Conservation (phyloP, 345 rosid genomes). For the Kandelia obovata region DNA sequence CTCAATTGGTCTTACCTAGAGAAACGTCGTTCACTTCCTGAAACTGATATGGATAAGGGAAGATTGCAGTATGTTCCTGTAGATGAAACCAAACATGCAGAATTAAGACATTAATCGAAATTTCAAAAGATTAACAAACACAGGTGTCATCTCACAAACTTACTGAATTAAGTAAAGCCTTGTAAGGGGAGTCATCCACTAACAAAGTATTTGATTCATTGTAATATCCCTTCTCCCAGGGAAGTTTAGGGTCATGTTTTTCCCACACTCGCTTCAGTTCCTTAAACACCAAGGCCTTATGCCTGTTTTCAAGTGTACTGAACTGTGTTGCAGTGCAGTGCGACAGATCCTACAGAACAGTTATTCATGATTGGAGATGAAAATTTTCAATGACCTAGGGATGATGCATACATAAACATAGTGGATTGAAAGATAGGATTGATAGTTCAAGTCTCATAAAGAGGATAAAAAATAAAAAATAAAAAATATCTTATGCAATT, state of each 20-base stretch:
- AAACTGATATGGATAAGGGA: conserved; percentile 63
- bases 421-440: no score
- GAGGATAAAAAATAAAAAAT: no score
- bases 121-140: neutral
- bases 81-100: conserved; percentile 9
- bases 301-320: conserved; percentile 59
- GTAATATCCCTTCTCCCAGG: conserved; percentile 61
- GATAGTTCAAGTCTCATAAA: neutral
- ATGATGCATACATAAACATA: no score
- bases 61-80: conserved; percentile 68
- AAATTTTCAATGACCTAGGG: no score
- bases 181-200: conserved; percentile 89
- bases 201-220: conserved; percentile 73
- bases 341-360: conserved; percentile 53
- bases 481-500: no score
- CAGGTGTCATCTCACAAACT: conserved; percentile 24
- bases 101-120: neutral
- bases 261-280: conserved; percentile 73
- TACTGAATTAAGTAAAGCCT: conserved; percentile 92
- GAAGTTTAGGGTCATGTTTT: conserved; percentile 52
- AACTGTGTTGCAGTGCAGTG: conserved; percentile 53
- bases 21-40: conserved; percentile 42
- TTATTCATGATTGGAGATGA: neutral
- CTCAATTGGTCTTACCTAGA: conserved; percentile 46
- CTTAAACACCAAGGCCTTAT: conserved; percentile 69